phyloP scores from a whole-genome alignment of 2,329 filamentous ascomycete species.

The Diaporthe australafricana region DNA sequence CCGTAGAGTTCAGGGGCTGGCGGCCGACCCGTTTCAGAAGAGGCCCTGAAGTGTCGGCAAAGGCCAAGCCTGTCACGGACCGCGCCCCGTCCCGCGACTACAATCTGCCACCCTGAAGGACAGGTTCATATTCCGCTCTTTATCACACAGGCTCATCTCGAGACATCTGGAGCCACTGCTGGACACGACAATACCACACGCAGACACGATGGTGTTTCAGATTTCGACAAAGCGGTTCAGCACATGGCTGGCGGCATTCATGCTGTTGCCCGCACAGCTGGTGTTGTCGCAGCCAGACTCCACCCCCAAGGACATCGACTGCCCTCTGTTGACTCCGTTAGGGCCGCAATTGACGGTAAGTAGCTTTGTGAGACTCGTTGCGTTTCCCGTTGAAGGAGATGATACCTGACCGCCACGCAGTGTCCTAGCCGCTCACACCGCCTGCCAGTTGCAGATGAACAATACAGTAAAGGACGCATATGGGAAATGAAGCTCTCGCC shows the following conservation, averaged over 20 bases:
- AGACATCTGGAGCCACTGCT: too few species aligned
- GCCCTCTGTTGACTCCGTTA: too few species aligned
- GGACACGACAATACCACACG: neutral
- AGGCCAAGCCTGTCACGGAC: neutral
- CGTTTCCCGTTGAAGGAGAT: neutral
- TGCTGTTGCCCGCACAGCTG: neutral
- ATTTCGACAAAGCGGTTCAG: neutral
- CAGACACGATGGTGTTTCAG: neutral
- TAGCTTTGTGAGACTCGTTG: neutral
- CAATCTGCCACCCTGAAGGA: neutral
- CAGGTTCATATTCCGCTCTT: neutral
- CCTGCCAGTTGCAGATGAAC: neutral
- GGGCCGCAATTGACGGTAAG: neutral
- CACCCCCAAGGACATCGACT: neutral
- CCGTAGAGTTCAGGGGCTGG: neutral
- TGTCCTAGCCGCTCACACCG: neutral
- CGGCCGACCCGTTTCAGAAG: constrained; percentile 8
- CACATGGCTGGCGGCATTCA: neutral
- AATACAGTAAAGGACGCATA: constrained; percentile 27
- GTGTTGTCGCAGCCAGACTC: neutral
- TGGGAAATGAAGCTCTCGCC: constrained; percentile 49
- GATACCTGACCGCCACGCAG: neutral
- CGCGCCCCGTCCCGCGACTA: neutral
- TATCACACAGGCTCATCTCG: neutral
- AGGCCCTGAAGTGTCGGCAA: neutral